These are phyloP conservation scores for Suhomyces wounanorum DNA, from an alignment of 1,139 yeast species.

Conservation along the genomic window DNA sequence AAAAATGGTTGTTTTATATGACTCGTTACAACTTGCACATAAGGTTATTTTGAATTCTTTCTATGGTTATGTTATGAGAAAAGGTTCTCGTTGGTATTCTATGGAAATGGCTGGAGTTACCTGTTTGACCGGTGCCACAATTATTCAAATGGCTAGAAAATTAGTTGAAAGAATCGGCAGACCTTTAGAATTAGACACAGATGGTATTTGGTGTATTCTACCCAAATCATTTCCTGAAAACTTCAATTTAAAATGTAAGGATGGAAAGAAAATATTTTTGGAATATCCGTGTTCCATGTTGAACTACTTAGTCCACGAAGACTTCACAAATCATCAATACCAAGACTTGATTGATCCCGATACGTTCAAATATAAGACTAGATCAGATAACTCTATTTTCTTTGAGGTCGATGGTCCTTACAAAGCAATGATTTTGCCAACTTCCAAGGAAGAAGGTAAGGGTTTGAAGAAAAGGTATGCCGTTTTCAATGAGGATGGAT, in stretches of 20 bases:
- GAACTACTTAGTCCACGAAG: conserved; percentile 87
- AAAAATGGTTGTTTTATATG: conserved; percentile 92
- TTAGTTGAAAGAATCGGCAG: conserved; percentile 94
- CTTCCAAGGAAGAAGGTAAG: conserved; percentile 96
- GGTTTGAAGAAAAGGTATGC: conserved; percentile 96
- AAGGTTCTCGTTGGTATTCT: conserved; percentile 98
- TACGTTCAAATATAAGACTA: conserved; percentile 68
- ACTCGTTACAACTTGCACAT: conserved; percentile 94
- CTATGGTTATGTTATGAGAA: conserved; percentile 98
- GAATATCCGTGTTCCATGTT: conserved; percentile 98
- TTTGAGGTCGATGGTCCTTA: conserved; percentile 99
- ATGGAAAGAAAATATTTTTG: conserved; percentile 74
- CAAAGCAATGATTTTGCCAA: conserved; percentile 94
- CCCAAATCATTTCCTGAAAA: conserved; percentile 94
- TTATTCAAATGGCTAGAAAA: conserved; percentile 94
- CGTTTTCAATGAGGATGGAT: conserved; percentile 92
- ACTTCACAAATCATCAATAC: conserved; percentile 92
- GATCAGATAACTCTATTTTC: conserved; percentile 90
- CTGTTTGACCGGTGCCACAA: conserved; percentile 95
- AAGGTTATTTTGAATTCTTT: conserved; percentile 95
- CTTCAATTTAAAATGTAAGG: conserved; percentile 64
- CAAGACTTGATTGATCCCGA: conserved; percentile 79
- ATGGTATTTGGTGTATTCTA: conserved; percentile 99
- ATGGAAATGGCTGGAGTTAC: conserved; percentile 99
- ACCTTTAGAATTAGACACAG: conserved; percentile 95